Base-by-base conservation (phyloP, 352 stramenopile species). In the Phytophthora hybrid region DNA sequence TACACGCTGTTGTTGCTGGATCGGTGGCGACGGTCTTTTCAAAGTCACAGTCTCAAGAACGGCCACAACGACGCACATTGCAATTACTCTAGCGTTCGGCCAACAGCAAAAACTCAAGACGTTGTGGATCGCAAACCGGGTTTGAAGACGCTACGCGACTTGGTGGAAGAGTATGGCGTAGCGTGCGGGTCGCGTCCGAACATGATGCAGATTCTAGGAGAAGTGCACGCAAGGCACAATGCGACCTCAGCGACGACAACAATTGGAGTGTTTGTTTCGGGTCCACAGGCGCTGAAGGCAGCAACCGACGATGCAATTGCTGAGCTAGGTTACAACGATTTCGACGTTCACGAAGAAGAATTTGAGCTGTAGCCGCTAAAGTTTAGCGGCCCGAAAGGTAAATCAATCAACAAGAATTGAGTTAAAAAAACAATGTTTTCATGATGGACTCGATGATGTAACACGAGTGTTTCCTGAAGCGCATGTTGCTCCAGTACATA, bases 231-330 rank as follows among this genome's bases (percentile, higher is more conserved):
- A 1, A 59, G 52, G 10, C 66, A 80, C 56, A 37, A 49, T 29
- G 44, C 10, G 10, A 18, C 19, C 16, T 32, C 19, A 19, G 19
- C 41, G 34, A 32, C 55, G 29, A 71, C 63, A 16, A 6, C 54
- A 7, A 74, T 87, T 18, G 80, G 77, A 6, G 62, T 87, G 18
- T 84, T 87, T 62, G 76, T 87, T 32, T 87, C 80, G 5, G 80
- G 74, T 4, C 78, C 80, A 5, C 69, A 77, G 11, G 73, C 69
- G 3, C 67, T 87, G 26, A 87, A 87, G 66, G 13, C 41, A 41
- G 73, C 73, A 51, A 65, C 68, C 3, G 49, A 56, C 11, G 53
- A 79, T 23, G 73, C 73, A 23, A 70, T 79, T 49, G 46, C 56
- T 10, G 46, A 64, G 6, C 21, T 79, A 47, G 51, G 61, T 1